Evolutionary conservation across 108 stramenopile species (phyloP).

Genomic region (Pelagomonas calceolata): DNA sequence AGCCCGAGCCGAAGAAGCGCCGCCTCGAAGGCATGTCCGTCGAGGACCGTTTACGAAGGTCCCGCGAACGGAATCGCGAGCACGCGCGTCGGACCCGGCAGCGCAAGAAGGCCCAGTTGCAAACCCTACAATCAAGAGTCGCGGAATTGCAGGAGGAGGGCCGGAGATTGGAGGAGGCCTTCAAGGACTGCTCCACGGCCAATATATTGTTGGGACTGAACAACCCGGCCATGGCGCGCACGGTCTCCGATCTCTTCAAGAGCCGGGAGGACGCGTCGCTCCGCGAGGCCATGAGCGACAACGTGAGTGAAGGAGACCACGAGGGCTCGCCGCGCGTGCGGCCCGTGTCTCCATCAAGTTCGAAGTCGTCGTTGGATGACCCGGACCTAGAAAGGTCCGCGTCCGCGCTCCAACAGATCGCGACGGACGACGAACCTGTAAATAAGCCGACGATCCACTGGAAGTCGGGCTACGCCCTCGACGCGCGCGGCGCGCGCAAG

Average conservation of each 20-base stretch:
- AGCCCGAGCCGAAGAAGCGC: too few species aligned
- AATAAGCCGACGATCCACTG: conserved; percentile 48
- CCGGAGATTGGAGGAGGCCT: conserved; percentile 49
- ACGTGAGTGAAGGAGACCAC: too few species aligned
- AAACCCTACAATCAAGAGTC: conserved; percentile 56
- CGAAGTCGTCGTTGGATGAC: too few species aligned
- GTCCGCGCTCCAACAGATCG: too few species aligned
- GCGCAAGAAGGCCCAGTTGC: conserved; percentile 75
- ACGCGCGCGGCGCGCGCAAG: conserved; percentile 42
- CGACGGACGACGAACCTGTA: too few species aligned
- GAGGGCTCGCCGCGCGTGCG: too few species aligned
- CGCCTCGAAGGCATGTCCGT: neutral
- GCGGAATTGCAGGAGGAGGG: conserved; percentile 55
- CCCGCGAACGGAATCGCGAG: conserved; percentile 78
- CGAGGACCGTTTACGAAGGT: conserved; percentile 42
- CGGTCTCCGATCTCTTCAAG: too few species aligned
- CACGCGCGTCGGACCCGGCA: conserved; percentile 74
- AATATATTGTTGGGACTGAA: conserved; percentile 59
- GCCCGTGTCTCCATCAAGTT: too few species aligned
- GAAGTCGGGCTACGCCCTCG: conserved; percentile 61
- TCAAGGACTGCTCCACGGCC: conserved; percentile 71
- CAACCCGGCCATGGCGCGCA: neutral
- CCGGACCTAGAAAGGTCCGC: too few species aligned
- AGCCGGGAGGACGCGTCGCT: too few species aligned
- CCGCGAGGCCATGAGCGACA: too few species aligned